Evolutionary conservation across 495 filamentous ascomycete genomes (phyloP).

Genomic region (Glutinoglossum americanum): DNA sequence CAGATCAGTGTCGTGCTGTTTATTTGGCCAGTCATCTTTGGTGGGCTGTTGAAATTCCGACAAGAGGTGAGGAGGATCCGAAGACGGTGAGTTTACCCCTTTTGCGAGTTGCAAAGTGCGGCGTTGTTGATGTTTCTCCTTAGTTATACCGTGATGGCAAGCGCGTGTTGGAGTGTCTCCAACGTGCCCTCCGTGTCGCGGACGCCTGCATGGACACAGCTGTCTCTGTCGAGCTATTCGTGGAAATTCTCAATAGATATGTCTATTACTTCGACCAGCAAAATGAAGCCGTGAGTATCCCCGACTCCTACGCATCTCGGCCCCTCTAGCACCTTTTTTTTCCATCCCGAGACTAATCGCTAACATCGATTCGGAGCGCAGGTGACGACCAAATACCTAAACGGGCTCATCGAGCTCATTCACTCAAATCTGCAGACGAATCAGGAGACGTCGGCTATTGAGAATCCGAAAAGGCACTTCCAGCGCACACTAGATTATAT

Average conservation of each 20-base stretch:
- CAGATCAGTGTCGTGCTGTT: conserved; percentile 90
- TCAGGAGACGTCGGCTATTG: conserved; percentile 58
- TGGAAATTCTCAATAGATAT: conserved; percentile 94
- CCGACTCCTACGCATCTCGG: no score
- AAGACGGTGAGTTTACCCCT: conserved; percentile 39
- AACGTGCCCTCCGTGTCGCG: conserved; percentile 83
- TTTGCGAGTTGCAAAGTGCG: not conserved
- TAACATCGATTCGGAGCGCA: no score
- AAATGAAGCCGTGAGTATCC: conserved; percentile 65
- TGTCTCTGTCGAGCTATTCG: conserved; percentile 90
- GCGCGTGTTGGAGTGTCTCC: conserved; percentile 84
- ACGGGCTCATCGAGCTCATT: conserved; percentile 94
- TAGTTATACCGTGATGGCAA: conserved; percentile 95
- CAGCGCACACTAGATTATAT: conserved; percentile 88
- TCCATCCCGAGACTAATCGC: no score
- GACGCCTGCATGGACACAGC: conserved; percentile 99
- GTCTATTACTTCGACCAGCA: conserved; percentile 99
- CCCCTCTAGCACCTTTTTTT: no score
- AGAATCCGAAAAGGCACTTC: conserved; percentile 79
- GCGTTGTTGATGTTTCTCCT: conserved; percentile 7
- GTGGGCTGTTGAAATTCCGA: conserved; percentile 84
- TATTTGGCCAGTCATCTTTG: conserved; percentile 91
- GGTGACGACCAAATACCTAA: conserved; percentile 95
- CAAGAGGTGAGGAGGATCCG: conserved; percentile 62
- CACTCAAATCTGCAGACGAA: conserved; percentile 82